Conservation (phyloP, 164 flowering plant genomes). For the Dillenia suffruticosa region DNA sequence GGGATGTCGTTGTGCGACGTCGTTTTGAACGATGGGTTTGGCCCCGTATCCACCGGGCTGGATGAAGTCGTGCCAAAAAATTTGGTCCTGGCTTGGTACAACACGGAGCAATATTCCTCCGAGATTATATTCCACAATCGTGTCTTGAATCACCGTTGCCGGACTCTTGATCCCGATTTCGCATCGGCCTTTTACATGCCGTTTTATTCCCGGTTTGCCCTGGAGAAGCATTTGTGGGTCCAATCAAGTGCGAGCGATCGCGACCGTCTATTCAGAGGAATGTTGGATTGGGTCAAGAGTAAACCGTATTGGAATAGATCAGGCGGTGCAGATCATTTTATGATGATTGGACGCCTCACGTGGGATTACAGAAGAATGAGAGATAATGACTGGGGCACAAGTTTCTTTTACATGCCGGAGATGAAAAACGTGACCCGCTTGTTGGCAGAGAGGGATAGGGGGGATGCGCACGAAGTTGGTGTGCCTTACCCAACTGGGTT, state of each 20-base stretch:
- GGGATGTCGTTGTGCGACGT: conserved; percentile 73
- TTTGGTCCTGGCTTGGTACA: conserved; percentile 47
- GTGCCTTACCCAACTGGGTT: conserved; percentile 96
- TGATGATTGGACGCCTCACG: conserved; percentile 71
- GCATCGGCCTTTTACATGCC: conserved; percentile 88
- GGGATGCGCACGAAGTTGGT: conserved; percentile 89
- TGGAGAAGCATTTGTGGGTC: background rate
- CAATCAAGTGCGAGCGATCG: too few species aligned
- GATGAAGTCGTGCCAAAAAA: conserved; percentile 40
- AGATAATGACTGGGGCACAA: conserved; percentile 76
- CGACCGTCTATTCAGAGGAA: too few species aligned
- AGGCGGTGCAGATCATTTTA: conserved; percentile 84
- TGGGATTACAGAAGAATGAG: conserved; percentile 91
- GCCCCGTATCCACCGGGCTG: conserved; percentile 37
- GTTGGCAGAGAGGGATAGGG: conserved; percentile 72
- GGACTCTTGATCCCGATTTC: conserved; percentile 53
- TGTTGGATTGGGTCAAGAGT: too few species aligned
- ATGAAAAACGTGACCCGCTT: conserved; percentile 84
- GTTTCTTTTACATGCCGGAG: conserved; percentile 56
- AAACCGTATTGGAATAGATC: too few species aligned
- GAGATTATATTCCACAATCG: conserved; percentile 82
- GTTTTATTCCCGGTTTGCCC: conserved; percentile 85
- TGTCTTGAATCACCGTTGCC: conserved; percentile 55
- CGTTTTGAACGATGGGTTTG: conserved; percentile 68
- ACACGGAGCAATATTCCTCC: conserved; percentile 77